phyloP scores from a whole-genome alignment of 2,329 filamentous ascomycete genomes.

The Trichoderma sp. region DNA sequence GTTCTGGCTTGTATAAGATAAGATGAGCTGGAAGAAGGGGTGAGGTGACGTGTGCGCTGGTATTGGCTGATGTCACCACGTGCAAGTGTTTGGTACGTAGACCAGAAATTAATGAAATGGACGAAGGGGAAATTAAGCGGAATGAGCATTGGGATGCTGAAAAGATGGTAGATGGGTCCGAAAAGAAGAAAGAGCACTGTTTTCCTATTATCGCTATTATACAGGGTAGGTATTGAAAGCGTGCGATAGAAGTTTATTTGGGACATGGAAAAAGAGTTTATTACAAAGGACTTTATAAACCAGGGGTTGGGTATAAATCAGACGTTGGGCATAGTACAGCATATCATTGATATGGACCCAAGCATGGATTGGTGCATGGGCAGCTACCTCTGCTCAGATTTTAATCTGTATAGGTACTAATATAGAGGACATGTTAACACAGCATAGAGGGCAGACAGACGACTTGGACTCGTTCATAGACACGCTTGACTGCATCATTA shows the following conservation, averaged over 20 bases:
- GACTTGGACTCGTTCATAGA: neutral
- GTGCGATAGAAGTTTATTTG: neutral
- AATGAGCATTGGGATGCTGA: neutral
- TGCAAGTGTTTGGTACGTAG: neutral
- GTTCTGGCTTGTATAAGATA: neutral
- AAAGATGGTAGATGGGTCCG: neutral
- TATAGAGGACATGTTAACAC: neutral
- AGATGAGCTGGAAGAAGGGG: neutral
- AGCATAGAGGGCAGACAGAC: neutral
- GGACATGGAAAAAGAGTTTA: neutral
- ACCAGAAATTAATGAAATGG: neutral
- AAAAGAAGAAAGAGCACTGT: neutral
- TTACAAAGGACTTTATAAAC: neutral
- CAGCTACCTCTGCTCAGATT: neutral
- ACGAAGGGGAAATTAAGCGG: neutral
- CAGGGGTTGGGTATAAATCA: neutral
- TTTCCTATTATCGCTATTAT: neutral
- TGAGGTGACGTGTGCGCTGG: neutral
- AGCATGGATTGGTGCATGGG: neutral
- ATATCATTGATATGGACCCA: neutral
- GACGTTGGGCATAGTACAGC: neutral
- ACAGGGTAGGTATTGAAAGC: neutral
- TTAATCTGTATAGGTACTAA: neutral
- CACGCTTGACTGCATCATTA: neutral
- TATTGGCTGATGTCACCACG: neutral